Conservation (phyloP, 441 rosid genomes). For the Euphorbia celastroides region DNA sequence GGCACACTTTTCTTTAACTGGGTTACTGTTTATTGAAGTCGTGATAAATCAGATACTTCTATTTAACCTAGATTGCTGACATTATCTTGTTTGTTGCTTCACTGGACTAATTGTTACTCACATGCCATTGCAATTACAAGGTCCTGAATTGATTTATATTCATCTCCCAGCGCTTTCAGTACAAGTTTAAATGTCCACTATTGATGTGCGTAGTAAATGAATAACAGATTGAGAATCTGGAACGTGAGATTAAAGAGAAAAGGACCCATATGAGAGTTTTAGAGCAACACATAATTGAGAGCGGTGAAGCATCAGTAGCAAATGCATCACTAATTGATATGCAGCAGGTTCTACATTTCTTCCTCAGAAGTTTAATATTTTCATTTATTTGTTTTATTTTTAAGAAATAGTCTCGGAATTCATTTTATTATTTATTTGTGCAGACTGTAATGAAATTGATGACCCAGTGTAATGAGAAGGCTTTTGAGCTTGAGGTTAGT, state of each 20-base stretch:
- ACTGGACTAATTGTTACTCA: neutral
- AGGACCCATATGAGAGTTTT: conserved; percentile 75
- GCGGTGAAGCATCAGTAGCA: conserved; percentile 87
- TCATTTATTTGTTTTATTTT: conserved; percentile 9
- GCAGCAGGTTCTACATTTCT: conserved; percentile 71
- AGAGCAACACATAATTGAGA: conserved; percentile 84
- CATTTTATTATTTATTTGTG: conserved; percentile 1
- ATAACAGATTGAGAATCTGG: conserved; percentile 75
- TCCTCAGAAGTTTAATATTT: neutral
- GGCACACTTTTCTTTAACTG: neutral
- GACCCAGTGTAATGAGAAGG: conserved; percentile 88
- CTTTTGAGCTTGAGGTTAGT: conserved; percentile 92
- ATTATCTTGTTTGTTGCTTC: conserved; percentile 4
- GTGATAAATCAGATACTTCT: neutral
- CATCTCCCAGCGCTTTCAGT: conserved; percentile 4
- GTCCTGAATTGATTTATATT: conserved; percentile 12
- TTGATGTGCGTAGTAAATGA: conserved; percentile 18
- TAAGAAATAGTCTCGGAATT: conserved; percentile 12
- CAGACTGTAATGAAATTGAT: conserved; percentile 85
- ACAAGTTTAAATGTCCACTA: neutral
- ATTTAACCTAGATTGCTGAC: neutral
- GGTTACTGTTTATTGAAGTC: neutral
- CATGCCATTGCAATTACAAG: neutral
- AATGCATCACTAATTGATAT: conserved; percentile 87
- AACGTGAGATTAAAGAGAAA: conserved; percentile 87